Conservation (phyloP, 2,329 filamentous ascomycete genomes). For the Seiridium cupressi region DNA sequence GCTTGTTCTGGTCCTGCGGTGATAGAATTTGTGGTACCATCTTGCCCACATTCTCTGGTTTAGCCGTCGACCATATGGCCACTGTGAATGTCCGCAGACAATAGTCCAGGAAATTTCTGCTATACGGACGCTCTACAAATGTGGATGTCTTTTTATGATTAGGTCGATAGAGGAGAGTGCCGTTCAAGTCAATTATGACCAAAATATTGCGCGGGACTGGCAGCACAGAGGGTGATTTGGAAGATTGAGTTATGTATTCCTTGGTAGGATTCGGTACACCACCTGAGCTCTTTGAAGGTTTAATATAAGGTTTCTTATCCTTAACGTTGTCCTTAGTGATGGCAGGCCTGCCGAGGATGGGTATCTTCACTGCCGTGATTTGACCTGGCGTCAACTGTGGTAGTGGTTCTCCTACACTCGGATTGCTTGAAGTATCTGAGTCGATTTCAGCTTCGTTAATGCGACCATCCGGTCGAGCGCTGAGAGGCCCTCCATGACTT, state of each 20-base stretch:
- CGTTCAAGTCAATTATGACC: conserved; percentile 89
- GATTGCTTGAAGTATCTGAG: not conserved
- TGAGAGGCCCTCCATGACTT: not conserved
- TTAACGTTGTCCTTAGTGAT: conserved; percentile 3
- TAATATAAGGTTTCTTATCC: conserved; percentile 8
- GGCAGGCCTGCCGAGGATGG: not conserved
- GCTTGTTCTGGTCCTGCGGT: conserved; percentile 44
- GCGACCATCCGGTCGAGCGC: not conserved
- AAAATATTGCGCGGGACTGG: conserved; percentile 62
- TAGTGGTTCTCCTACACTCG: not conserved
- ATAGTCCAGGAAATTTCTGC: conserved; percentile 69
- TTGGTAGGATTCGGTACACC: conserved; percentile 60
- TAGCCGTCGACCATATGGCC: conserved; percentile 89
- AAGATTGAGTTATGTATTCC: conserved; percentile 59
- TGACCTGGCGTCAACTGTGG: not conserved
- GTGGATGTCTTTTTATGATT: conserved; percentile 43
- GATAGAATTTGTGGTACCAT: conserved; percentile 68
- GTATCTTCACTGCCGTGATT: not conserved
- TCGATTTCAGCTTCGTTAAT: not conserved
- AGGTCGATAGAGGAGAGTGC: conserved; percentile 77
- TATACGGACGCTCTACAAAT: conserved; percentile 67
- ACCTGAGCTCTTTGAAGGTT: conserved; percentile 40
- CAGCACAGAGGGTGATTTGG: conserved; percentile 38
- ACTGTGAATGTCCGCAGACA: conserved; percentile 74
- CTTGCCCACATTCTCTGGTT: conserved; percentile 64